Evolutionary conservation across 2,329 filamentous ascomycete genomes (phyloP), one percentile per base, ranked within the genome.

Genomic region (Epichloe festucae): DNA sequence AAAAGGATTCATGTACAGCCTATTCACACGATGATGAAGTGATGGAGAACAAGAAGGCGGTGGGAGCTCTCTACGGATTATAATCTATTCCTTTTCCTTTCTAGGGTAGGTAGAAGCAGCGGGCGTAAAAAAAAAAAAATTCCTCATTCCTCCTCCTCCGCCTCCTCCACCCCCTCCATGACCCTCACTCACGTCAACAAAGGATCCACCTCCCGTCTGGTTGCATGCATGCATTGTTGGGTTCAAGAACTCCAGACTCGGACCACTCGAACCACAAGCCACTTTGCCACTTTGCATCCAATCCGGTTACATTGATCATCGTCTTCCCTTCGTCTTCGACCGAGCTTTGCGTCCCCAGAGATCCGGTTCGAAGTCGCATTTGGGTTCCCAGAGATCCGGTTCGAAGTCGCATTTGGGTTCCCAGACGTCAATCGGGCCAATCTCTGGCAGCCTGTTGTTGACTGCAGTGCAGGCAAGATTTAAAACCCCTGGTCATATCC

Each of bases 1-100:
- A 35, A 57, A 53, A 48, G 53, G 55, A 35, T 52, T 58, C 23
- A 55, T 58, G n/a, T 50, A 53, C 4, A 51, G 49, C 11, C 27
- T 54, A 5, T 53, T 58, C 41, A 52, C 53, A n/a, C 47, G 56
- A 36, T 51, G 48, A 19, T 46, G 4, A 21, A 12, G 34, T 31
- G 23, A n/a, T 11, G 14, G 15, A 14, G 34, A 12, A 19, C 10
- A 15, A n/a, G 3, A 27, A 1, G 19, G 19, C 19, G 19, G 42
- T 31, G 5, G 7, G n/a, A 35, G 31, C 17, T 12, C 19, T 39
- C 17, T 21, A 21, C 19, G 19, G 19, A 21, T 21, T 21, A 21
- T 21, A 21, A 21, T 21, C 19, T 6, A 2, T 15, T 27, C 8
- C 11, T 48, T 31, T 15, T 27, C 11, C n/a, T 48, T 31, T 31